Base-by-base conservation (phyloP, 2,329 filamentous ascomycete species). In the Phyllosticta citriasiana region DNA sequence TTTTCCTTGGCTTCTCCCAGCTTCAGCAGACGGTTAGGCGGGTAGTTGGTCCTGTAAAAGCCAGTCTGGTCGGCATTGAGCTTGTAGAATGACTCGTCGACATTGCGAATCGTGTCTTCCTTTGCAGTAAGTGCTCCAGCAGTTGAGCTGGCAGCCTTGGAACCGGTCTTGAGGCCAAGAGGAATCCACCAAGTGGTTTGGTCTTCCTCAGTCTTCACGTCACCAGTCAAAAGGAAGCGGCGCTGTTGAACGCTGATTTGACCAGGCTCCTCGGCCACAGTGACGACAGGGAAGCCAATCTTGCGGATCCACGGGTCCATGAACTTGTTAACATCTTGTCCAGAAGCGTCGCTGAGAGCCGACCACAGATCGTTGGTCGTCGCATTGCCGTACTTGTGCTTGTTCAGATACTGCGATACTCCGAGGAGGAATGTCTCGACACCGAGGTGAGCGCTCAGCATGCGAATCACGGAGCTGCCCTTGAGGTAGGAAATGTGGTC, bases 261-360 rank as follows among this genome's bases (percentile, higher is more conserved):
- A 16, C 88, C 88, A 62, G 87, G 84, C 72, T 93, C 86, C 75
- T 97, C 94, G 24, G 87, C 82, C 16, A 97, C 84, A 2, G 89
- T 95, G 22, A 99, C 77, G 14, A 97, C 86, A 0, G 94, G 94
- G 75, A 96, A 96, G 1, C 94, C 94, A 66, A 97, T 95, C 77
- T 93, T 94, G 68, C 88, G 86, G 70, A 97, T 96, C 94, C 94
- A 99, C 19, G 88, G 86, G 66, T 90, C 83, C 92, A 99, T 99
- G 70, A 97, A 88, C 56, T 81, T 80, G 66, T 87, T 86, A 40
- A 99, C 88, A 70, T 97, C 89, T 72, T 90, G 85, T 35, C 90
- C 91, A 8, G 93, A 97, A 4, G 89, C 91, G 68, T 95, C 85
- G 71, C 88, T 89, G 55, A 99, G 80, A 8, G 93, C 91, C 63